phyloP scores from a whole-genome alignment of 208 protist species.

The Acanthamoeba culbertsoni region DNA sequence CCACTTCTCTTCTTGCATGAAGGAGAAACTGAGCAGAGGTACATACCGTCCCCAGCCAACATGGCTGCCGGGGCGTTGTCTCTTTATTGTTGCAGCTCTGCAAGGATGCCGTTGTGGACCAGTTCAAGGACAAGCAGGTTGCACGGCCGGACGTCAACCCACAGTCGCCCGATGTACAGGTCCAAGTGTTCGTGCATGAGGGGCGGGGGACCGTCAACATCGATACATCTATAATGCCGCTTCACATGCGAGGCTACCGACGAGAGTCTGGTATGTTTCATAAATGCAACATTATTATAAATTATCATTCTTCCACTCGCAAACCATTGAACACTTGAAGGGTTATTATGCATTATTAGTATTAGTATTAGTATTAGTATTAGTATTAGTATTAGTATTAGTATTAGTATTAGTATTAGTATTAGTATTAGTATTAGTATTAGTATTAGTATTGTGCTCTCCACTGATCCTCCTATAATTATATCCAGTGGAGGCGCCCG shows the following conservation, averaged over 20 bases:
- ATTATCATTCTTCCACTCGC: no score
- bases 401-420: neutral
- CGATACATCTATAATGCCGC: neutral
- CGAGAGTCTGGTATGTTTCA: neutral
- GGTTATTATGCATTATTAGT: neutral
- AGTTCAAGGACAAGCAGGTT: neutral
- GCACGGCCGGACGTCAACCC: neutral
- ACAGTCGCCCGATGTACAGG: neutral
- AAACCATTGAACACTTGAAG: neutral
- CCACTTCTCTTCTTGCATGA: no score
- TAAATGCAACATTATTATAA: neutral
- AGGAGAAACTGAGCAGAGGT: no score
- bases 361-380: neutral
- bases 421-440: neutral
- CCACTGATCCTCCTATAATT: no score
- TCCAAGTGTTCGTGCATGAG: constrained; percentile 26
- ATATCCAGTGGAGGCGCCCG: neutral
- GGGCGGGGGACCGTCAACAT: constrained; percentile 18
- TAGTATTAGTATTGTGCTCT: no score
- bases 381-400: neutral
- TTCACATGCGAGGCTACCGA: constrained; percentile 45
- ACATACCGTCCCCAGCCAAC: no score
- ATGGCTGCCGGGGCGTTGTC: no score
- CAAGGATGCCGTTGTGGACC: constrained; percentile 38
- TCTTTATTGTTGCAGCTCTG: neutral